These are phyloP conservation scores for Tetrapyrgos nigripes DNA, from an alignment of 1,284 basidiomycete genomes.

Conservation along the genomic window DNA sequence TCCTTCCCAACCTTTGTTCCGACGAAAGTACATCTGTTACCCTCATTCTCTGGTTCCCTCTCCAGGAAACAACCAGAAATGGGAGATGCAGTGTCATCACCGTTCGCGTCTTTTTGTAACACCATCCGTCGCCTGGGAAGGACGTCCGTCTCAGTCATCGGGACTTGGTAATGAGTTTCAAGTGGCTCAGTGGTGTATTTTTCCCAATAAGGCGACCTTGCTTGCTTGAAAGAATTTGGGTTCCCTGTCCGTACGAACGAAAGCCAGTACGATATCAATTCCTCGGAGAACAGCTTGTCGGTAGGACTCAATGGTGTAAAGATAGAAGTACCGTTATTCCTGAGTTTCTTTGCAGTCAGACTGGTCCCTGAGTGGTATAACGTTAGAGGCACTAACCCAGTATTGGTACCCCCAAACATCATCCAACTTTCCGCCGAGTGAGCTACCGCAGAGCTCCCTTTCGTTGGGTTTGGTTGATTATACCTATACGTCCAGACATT, in stretches of 20 bases:
- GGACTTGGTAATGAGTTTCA: too few species aligned
- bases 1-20: slow-evolving; percentile 5
- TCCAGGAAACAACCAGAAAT: slow-evolving; percentile 5
- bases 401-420: slow-evolving; percentile 65
- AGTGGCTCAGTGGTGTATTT: slow-evolving; percentile 35
- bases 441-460: slow-evolving; percentile 37
- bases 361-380: not conserved
- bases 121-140: slow-evolving; percentile 43
- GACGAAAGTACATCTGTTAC: slow-evolving; percentile 6
- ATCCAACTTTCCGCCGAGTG: slow-evolving; percentile 69
- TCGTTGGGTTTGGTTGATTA: slow-evolving; percentile 56
- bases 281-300: slow-evolving; percentile 54
- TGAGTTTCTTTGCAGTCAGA: slow-evolving; percentile 24
- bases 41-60: not conserved
- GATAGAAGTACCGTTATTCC: slow-evolving; percentile 52
- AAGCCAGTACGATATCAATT: slow-evolving; percentile 65
- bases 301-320: slow-evolving; percentile 45
- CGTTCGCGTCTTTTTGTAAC: slow-evolving; percentile 46
- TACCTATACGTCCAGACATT: slow-evolving; percentile 27
- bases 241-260: slow-evolving; percentile 60
- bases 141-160: too few species aligned
- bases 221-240: slow-evolving; percentile 57
- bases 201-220: slow-evolving; percentile 51
- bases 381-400: slow-evolving; percentile 47
- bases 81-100: not conserved